Base-by-base conservation (phyloP, 1,139 yeast species). In the Candida sojae region DNA sequence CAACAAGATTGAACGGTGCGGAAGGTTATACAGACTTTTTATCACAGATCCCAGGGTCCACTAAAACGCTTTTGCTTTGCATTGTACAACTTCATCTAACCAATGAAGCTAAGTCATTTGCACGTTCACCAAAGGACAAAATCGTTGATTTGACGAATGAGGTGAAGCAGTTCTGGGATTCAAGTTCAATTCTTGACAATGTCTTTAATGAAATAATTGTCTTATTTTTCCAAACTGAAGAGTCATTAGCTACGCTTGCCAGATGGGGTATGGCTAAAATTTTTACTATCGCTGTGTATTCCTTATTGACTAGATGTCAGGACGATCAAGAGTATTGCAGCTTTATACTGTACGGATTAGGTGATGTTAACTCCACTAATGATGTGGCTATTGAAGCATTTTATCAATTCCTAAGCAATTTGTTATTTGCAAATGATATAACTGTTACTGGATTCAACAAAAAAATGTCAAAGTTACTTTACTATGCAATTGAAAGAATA, bases 171-270 rank as follows among this genome's bases (percentile, higher is more conserved):
- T 47, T 44, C 32, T 70, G 73, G 72, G 58, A 59, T 13, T 59
- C 62, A 4, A 10, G 60, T 55, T 49, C 49, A 6, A 46, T 58
- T 11, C 53, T 68, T 7, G 66, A 67, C 51, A 73, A 75, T 6
- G 63, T 65, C 4, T 69, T 75, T 50, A 65, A 67, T 35, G 81
- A 78, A 48, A 57, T 70, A 4, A 58, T 77, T 9, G 56, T 66
- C 37, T 55, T 76, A 21, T 77, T 63, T 46, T 72, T 78, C 53
- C 79, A 75, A 55, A 73, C 79, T 1, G 73, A 70, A 45, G 80
- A 77, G 51, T 73, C 82, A 0, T 64, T 73, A 28, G 50, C 53
- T 5, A 66, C 77, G 0, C 54, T 72, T 39, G 61, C 69, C 4
- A 59, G 69, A 30, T 49, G 65, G 13, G 75, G 72, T 0, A 59